Conservation (phyloP, 2,329 filamentous ascomycete genomes). For the Monilinia aucupariae region DNA sequence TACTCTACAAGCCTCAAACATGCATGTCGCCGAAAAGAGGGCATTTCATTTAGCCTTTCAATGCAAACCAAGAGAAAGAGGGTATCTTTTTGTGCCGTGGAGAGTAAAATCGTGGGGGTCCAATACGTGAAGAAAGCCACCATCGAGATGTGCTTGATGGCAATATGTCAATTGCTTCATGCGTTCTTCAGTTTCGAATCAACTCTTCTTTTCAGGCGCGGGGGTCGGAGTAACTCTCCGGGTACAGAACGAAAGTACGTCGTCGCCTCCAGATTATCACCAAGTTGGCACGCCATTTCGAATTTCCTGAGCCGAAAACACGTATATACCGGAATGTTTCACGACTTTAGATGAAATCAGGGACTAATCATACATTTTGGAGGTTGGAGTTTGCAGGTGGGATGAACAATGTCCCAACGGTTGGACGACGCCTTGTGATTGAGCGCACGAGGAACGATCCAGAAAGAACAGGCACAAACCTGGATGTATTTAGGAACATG, state of each 20-base stretch:
- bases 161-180: not conserved
- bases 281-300: not conserved
- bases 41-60: not conserved
- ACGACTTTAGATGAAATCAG: not conserved
- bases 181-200: not conserved
- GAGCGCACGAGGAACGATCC: not conserved
- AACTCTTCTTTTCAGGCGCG: not conserved
- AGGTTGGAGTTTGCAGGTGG: too few species aligned
- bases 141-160: not conserved
- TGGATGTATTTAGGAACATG: not conserved
- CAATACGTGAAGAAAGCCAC: not conserved
- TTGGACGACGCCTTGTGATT: not conserved
- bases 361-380: not conserved
- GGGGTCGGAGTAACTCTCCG: not conserved
- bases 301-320: not conserved
- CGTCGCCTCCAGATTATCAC: not conserved
- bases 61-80: not conserved
- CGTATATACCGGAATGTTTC: not conserved
- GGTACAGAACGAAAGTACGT: not conserved
- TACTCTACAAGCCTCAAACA: not conserved
- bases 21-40: slow-evolving; percentile 4
- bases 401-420: not conserved
- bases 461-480: not conserved
- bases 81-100: not conserved
- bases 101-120: not conserved